phyloP scores from a whole-genome alignment of 139 green algal species.

The Edaphochlamys debaryana region DNA sequence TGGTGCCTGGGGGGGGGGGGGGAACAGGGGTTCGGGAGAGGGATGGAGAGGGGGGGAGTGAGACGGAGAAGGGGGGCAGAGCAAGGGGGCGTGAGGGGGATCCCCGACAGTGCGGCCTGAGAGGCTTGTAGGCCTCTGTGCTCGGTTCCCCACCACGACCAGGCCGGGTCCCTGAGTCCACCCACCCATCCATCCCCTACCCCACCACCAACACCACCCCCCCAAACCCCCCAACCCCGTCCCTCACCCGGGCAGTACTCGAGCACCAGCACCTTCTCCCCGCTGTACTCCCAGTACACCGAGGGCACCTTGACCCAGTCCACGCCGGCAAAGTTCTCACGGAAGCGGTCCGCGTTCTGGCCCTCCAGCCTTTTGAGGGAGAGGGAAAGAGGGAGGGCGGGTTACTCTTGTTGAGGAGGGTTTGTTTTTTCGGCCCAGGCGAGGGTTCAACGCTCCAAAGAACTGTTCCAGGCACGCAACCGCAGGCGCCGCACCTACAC shows the following conservation, averaged over 20 bases:
- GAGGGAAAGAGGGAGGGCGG: not conserved
- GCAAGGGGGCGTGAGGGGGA: not conserved
- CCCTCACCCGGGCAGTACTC: slow-evolving; percentile 89
- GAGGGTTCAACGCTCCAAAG: no score
- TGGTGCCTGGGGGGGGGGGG: slow-evolving; percentile 62
- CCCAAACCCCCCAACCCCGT: not conserved
- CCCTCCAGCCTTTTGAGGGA: slow-evolving; percentile 73
- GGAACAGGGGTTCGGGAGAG: no score
- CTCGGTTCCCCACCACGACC: no score
- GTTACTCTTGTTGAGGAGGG: no score
- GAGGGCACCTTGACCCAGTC: slow-evolving; percentile 95
- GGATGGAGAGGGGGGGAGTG: no score
- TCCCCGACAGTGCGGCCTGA: not conserved
- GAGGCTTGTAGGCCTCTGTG: no score
- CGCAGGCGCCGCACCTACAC: no score
- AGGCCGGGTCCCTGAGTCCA: no score
- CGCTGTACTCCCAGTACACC: slow-evolving; percentile 91
- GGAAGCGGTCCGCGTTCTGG: slow-evolving; percentile 91
- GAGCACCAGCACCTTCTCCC: slow-evolving; percentile 87
- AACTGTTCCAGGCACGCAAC: no score
- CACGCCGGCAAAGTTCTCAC: slow-evolving; percentile 77
- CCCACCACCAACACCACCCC: not conserved
- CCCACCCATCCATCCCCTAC: no score
- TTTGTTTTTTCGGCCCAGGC: no score
- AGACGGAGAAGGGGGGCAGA: not conserved